Percentiles rank a stretch among this genome's conserved stretches.
phyloP scores from a whole-genome alignment of 2,329 filamentous ascomycete species.

The Clonostachys chloroleuca region DNA sequence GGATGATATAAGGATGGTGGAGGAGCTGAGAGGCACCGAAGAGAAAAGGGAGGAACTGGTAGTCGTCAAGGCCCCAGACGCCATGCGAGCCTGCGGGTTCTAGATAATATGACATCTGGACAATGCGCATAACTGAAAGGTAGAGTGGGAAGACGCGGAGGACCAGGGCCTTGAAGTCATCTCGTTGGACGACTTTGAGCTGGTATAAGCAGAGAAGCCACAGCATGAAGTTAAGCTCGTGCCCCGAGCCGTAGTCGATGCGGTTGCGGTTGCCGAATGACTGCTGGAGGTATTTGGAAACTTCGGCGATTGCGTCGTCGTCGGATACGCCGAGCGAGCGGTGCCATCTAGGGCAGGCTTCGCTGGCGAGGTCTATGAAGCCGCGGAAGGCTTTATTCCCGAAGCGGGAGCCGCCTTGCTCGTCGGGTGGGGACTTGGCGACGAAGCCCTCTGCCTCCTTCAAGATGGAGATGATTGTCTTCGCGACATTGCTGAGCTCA shows the following conservation, averaged over 20 bases:
- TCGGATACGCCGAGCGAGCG: conserved; percentile 47
- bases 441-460: conserved; percentile 65
- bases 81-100: conserved; percentile 96
- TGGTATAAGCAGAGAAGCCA: conserved; percentile 95
- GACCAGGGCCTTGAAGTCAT: conserved; percentile 51
- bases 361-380: conserved; percentile 68
- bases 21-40: conserved; percentile 90
- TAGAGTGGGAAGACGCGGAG: conserved; percentile 80
- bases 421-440: conserved; percentile 68
- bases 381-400: conserved; percentile 88
- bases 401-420: conserved; percentile 85
- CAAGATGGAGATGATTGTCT: conserved; percentile 65
- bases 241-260: conserved; percentile 95
- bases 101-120: conserved; percentile 92
- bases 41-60: conserved; percentile 93
- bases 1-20: conserved; percentile 77
- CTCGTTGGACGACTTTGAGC: conserved; percentile 51
- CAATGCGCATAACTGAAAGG: conserved; percentile 76
- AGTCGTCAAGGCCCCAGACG: conserved; percentile 97
- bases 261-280: conserved; percentile 81
- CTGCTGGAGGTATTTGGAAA: conserved; percentile 74
- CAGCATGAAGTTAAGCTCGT: conserved; percentile 95
- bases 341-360: conserved; percentile 59
- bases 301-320: conserved; percentile 53
- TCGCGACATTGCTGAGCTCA: conserved; percentile 56